Conservation (phyloP, 2,329 filamentous ascomycete species). For the Fusarium veterinarium region DNA sequence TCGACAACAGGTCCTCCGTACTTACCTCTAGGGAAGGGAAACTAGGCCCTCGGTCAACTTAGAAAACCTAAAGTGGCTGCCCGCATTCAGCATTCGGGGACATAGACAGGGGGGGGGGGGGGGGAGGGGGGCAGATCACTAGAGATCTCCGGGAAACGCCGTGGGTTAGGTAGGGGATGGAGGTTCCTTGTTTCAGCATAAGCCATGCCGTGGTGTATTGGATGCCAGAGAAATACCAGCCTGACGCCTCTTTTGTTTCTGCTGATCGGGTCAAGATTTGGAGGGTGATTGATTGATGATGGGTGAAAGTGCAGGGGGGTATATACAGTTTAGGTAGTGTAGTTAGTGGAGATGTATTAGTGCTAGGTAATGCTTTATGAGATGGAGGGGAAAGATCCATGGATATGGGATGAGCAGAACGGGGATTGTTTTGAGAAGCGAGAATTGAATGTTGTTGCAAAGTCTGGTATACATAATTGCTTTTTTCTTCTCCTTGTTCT, state of each 20-base stretch:
- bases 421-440: background rate
- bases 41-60: background rate
- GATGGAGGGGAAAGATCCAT: background rate
- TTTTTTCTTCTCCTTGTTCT: background rate
- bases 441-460: background rate
- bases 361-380: background rate
- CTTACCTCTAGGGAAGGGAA: background rate
- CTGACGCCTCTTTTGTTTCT: background rate
- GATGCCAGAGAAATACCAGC: background rate
- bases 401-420: background rate
- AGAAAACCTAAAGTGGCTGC: constrained; percentile 23
- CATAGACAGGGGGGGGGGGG: background rate
- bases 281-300: background rate
- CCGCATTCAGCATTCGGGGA: constrained; percentile 18
- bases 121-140: background rate
- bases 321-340: background rate
- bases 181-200: constrained; percentile 18
- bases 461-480: background rate
- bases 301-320: background rate
- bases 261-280: background rate
- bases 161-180: constrained; percentile 18
- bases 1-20: background rate
- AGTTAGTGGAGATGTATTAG: background rate
- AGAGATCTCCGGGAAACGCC: constrained; percentile 20
- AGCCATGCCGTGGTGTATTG: background rate